phyloP scores from a whole-genome alignment of 805 yeast species.

The Blastobotrys chiropterorum region DNA sequence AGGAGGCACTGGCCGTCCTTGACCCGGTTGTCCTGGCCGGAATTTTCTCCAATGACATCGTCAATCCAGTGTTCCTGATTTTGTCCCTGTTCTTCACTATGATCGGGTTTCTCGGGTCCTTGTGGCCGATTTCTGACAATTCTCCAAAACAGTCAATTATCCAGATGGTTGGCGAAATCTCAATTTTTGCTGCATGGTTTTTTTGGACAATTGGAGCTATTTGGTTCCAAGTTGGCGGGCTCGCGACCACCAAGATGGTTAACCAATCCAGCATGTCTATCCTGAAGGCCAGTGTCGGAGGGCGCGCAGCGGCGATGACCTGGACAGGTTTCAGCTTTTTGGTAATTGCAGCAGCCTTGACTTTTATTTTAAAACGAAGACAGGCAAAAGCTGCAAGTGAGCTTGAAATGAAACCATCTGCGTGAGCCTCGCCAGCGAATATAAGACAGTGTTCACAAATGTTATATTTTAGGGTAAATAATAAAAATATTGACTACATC shows the following conservation, averaged over 20 bases:
- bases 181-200: constrained; percentile 10
- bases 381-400: neutral
- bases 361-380: neutral
- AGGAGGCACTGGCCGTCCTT: constrained; percentile 1
- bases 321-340: constrained; percentile 20
- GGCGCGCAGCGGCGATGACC: constrained; percentile 18
- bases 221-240: constrained; percentile 21
- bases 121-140: constrained; percentile 7
- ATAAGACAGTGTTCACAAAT: too few species aligned
- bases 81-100: constrained; percentile 12
- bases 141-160: constrained; percentile 8
- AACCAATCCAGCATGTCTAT: constrained; percentile 14
- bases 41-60: constrained; percentile 14
- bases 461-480: neutral
- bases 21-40: constrained; percentile 16
- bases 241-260: constrained; percentile 14
- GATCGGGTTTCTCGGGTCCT: constrained; percentile 6
- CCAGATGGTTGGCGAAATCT: constrained; percentile 1
- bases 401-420: neutral
- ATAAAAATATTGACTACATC: neutral
- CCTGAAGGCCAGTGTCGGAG: constrained; percentile 13
- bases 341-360: constrained; percentile 6
- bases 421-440: too few species aligned
- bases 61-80: constrained; percentile 15
- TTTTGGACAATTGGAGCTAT: constrained; percentile 21